phyloP scores from a whole-genome alignment of 1,284 basidiomycete genomes.

The Neolentinus lepideus region DNA sequence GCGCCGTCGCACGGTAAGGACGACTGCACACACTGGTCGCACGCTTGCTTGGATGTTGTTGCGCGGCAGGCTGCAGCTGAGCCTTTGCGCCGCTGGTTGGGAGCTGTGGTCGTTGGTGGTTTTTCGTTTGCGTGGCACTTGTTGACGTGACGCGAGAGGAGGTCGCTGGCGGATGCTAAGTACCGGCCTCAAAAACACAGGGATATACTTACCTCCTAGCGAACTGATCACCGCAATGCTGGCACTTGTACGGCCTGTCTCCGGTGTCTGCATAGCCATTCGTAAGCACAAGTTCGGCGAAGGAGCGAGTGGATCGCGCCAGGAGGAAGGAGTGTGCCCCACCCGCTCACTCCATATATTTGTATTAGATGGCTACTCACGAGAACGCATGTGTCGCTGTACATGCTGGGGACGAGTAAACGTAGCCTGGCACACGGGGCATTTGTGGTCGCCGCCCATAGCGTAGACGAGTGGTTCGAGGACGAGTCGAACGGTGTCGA shows the following conservation, averaged over 20 bases:
- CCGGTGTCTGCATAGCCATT: constrained; percentile 63
- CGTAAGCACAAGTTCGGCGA: constrained; percentile 11
- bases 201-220: constrained; percentile 61
- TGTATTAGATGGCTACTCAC: constrained; percentile 38
- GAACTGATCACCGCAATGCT: constrained; percentile 85
- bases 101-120: constrained; percentile 36
- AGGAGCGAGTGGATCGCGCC: constrained; percentile 5
- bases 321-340: constrained; percentile 3
- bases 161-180: constrained; percentile 45
- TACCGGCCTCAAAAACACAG: constrained; percentile 2
- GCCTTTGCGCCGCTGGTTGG: constrained; percentile 43
- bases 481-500: constrained; percentile 2
- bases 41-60: constrained; percentile 73
- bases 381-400: constrained; percentile 83
- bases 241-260: constrained; percentile 86
- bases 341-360: constrained; percentile 1
- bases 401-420: constrained; percentile 90
- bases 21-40: constrained; percentile 81
- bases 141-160: constrained; percentile 83
- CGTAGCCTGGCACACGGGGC: constrained; percentile 79
- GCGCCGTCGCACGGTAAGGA: constrained; percentile 77
- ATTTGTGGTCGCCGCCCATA: constrained; percentile 68
- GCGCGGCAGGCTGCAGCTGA: constrained; percentile 57
- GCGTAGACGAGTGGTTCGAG: constrained; percentile 12
- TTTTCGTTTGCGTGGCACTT: constrained; percentile 82